A percentile compares a stretch with the other conserved stretches of the same genome.
These are phyloP conservation scores for Silene conica DNA, from an alignment of 148 eudicot genomes.

Conservation along the genomic window DNA sequence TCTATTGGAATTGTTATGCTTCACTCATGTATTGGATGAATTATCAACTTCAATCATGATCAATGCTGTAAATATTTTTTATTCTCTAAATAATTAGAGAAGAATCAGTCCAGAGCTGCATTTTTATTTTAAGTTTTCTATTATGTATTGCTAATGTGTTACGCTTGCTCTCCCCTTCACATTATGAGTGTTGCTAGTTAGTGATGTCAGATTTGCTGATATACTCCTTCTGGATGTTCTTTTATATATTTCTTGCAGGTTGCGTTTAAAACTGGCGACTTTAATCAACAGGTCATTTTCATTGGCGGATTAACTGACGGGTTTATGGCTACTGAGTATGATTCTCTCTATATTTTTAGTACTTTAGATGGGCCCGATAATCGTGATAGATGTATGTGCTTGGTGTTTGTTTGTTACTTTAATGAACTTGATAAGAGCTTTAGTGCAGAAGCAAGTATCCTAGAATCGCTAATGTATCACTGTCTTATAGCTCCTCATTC, in stretches of 20 bases:
- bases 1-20: too few relatives aligned
- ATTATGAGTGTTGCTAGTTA: background rate
- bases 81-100: too few relatives aligned
- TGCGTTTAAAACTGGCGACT: slow-evolving; percentile 87
- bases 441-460: background rate
- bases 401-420: background rate
- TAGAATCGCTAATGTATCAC: background rate
- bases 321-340: slow-evolving; percentile 97
- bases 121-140: too few relatives aligned
- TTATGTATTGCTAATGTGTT: background rate
- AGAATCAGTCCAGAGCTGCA: too few relatives aligned
- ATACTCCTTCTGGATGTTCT: background rate
- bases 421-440: background rate
- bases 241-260: slow-evolving; percentile 43
- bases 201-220: background rate
- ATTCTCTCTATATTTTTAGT: slow-evolving; percentile 14
- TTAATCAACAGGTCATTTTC: slow-evolving; percentile 83
- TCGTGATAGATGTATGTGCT: background rate
- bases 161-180: background rate
- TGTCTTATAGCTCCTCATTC: too few relatives aligned
- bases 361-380: too few relatives aligned
- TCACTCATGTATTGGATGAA: too few relatives aligned
- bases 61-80: too few relatives aligned
- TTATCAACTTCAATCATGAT: too few relatives aligned
- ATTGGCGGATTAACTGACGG: slow-evolving; percentile 94